These are phyloP conservation scores for Lyophyllum semitale DNA, from an alignment of 768 basidiomycete species.

Conservation along the genomic window DNA sequence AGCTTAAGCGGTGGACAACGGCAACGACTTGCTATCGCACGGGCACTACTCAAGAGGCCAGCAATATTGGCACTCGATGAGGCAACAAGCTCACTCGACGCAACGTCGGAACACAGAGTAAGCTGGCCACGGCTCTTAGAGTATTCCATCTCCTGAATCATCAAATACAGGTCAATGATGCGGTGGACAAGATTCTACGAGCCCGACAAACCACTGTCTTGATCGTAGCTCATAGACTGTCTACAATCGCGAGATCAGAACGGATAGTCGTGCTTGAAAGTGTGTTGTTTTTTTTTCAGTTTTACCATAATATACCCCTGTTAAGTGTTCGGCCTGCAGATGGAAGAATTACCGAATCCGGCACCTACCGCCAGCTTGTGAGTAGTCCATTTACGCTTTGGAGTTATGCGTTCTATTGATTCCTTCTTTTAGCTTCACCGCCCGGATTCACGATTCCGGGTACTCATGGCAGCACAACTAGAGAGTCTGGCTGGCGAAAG, in stretches of 20 bases:
- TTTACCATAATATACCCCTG: not conserved
- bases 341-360: constrained; percentile 80
- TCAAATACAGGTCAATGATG: constrained; percentile 71
- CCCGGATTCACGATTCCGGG: constrained; percentile 77
- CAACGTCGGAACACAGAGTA: constrained; percentile 83
- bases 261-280: constrained; percentile 89
- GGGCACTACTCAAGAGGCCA: constrained; percentile 88
- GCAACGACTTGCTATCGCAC: constrained; percentile 80
- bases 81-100: constrained; percentile 87
- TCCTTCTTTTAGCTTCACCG: constrained; percentile 51
- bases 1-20: constrained; percentile 80
- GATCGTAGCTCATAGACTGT: constrained; percentile 87
- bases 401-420: not conserved
- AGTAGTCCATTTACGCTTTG: constrained; percentile 19
- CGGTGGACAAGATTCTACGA: constrained; percentile 84
- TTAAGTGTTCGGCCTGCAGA: constrained; percentile 36
- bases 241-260: constrained; percentile 88
- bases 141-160: not conserved
- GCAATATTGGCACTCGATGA: constrained; percentile 88
- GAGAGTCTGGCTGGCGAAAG: constrained; percentile 44
- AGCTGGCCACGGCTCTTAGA: constrained; percentile 13
- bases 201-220: constrained; percentile 83
- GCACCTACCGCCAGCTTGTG: constrained; percentile 79
- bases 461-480: constrained; percentile 89
- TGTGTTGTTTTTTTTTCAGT: constrained; percentile 30